Evolutionary conservation across 2,329 filamentous ascomycete genomes (phyloP).

Genomic region (Didymella lethalis): DNA sequence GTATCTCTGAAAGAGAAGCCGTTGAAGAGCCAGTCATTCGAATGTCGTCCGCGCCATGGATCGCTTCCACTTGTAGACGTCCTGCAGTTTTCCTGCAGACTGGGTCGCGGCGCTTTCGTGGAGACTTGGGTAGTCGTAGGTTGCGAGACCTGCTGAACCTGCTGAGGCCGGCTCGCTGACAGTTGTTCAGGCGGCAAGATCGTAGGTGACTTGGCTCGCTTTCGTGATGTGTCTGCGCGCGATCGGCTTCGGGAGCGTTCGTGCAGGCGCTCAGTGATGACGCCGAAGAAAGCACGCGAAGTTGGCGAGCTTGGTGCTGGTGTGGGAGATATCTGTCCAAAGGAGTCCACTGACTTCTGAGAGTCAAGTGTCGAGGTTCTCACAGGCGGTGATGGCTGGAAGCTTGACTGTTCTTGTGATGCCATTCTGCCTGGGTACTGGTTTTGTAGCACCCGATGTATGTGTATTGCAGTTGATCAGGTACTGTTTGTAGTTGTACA

Average conservation of each 20-base stretch:
- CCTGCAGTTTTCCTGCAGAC: slow-evolving; percentile 34
- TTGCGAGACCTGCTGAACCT: slow-evolving; percentile 27
- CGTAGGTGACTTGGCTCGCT: slow-evolving; percentile 45
- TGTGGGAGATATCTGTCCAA: slow-evolving; percentile 35
- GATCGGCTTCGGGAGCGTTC: slow-evolving; percentile 48
- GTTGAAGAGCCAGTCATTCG: slow-evolving; percentile 51
- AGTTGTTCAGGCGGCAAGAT: slow-evolving; percentile 39
- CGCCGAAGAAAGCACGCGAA: slow-evolving; percentile 48
- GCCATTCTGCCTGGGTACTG: slow-evolving; percentile 28
- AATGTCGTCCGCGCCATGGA: slow-evolving; percentile 49
- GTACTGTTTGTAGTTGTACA: not conserved
- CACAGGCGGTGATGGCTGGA: slow-evolving; percentile 42
- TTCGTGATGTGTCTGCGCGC: slow-evolving; percentile 32
- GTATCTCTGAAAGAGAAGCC: slow-evolving; percentile 50
- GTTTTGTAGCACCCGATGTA: not conserved
- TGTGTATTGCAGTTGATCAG: not conserved
- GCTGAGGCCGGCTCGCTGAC: slow-evolving; percentile 24
- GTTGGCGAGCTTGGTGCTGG: slow-evolving; percentile 34
- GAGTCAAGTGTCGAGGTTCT: slow-evolving; percentile 44
- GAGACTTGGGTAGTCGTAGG: slow-evolving; percentile 9
- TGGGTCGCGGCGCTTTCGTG: slow-evolving; percentile 35
- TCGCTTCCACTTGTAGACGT: slow-evolving; percentile 44
- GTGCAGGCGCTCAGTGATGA: slow-evolving; percentile 45
- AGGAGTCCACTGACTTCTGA: slow-evolving; percentile 36
- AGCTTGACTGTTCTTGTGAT: slow-evolving; percentile 32